A percentile compares a stretch with the other conserved stretches of the same genome.
Conservation (phyloP, 2,329 filamentous ascomycete species). For the Seiridium unicorne region DNA sequence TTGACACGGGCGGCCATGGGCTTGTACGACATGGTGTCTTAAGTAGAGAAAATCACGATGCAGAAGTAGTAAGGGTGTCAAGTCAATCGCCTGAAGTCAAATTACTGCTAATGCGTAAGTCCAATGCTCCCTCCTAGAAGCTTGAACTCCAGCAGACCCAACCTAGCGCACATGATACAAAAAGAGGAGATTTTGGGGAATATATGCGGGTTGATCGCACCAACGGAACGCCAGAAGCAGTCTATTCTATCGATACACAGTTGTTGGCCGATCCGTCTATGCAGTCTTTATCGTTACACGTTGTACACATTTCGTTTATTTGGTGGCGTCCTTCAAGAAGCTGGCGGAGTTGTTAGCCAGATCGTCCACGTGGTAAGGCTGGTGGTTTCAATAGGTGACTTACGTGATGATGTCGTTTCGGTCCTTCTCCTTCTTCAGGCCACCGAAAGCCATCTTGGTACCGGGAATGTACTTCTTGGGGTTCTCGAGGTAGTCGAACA, state of each 20-base stretch:
- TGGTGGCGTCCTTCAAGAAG: slow-evolving; percentile 68
- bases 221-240: slow-evolving; percentile 20
- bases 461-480: slow-evolving; percentile 99
- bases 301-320: slow-evolving; percentile 49
- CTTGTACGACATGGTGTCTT: no score
- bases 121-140: slow-evolving; percentile 5
- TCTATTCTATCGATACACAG: slow-evolving; percentile 34
- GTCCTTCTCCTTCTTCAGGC: slow-evolving; percentile 99
- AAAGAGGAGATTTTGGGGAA: slow-evolving; percentile 11
- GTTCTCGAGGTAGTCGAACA: slow-evolving; percentile 99
- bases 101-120: slow-evolving; percentile 8
- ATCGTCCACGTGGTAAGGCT: background rate
- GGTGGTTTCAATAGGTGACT: slow-evolving; percentile 32
- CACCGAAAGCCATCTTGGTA: slow-evolving; percentile 99
- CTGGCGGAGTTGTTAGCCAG: slow-evolving; percentile 36
- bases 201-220: slow-evolving; percentile 13
- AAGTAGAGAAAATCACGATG: no score
- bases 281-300: slow-evolving; percentile 33
- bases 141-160: slow-evolving; percentile 9
- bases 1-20: background rate
- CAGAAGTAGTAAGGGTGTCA: background rate
- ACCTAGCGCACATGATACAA: slow-evolving; percentile 10
- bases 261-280: slow-evolving; percentile 29
- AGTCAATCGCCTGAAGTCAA: background rate
- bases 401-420: slow-evolving; percentile 98